These are phyloP conservation scores for Rhodotorula sp. DNA, from an alignment of 1,284 basidiomycete species.

Conservation along the genomic window DNA sequence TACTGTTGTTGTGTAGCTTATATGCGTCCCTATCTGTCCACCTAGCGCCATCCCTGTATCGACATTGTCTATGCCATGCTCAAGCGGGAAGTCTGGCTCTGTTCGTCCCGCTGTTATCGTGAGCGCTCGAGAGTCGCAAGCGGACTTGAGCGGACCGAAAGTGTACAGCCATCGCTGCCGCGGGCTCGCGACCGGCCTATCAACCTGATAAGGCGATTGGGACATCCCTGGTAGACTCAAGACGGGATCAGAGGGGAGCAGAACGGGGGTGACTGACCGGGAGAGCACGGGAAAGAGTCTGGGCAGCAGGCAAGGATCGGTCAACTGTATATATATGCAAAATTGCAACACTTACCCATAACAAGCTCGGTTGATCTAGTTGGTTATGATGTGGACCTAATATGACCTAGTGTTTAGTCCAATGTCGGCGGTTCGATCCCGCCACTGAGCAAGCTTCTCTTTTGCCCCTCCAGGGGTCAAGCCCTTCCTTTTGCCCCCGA, in stretches of 20 bases:
- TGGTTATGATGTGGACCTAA: slow-evolving; percentile 21
- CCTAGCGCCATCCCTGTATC: too few species aligned
- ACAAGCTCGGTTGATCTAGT: slow-evolving; percentile 18
- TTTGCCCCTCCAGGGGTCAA: too few species aligned
- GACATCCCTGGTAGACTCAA: too few species aligned
- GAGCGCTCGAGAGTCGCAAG: too few species aligned
- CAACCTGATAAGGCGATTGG: neutral
- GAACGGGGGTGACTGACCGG: neutral
- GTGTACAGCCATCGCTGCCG: neutral
- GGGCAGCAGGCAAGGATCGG: neutral
- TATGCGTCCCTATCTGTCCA: too few species aligned
- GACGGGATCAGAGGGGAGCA: neutral
- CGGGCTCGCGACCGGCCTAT: neutral
- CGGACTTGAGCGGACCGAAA: too few species aligned
- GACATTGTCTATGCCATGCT: too few species aligned
- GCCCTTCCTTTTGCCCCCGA: too few species aligned
- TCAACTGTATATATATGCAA: too few species aligned
- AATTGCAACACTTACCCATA: neutral
- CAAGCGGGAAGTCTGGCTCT: too few species aligned
- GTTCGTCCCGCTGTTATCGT: too few species aligned
- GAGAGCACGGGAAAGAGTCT: neutral
- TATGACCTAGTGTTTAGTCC: neutral
- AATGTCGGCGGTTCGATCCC: slow-evolving; percentile 21
- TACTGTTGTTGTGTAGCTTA: too few species aligned
- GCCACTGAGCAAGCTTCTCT: slow-evolving; percentile 10